These are phyloP conservation scores for Piper betle DNA, from an alignment of 164 flowering plant genomes.

Conservation along the genomic window DNA sequence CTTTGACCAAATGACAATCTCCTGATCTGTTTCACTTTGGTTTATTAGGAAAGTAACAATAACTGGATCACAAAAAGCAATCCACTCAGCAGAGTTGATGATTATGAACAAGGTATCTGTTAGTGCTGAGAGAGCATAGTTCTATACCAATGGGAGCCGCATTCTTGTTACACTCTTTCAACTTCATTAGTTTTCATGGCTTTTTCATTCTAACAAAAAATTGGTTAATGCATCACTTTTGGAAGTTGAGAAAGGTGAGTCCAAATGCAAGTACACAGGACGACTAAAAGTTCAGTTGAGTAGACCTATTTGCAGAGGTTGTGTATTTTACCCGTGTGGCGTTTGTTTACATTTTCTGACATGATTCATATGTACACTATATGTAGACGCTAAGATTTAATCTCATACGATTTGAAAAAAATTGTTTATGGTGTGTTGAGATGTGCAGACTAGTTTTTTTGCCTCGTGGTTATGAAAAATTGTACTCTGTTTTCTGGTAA, in stretches of 20 bases:
- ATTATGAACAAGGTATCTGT: constrained; percentile 70
- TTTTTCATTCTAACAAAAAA: neutral
- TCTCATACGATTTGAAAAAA: too few species aligned
- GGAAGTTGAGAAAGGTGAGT: neutral
- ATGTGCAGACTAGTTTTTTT: too few species aligned
- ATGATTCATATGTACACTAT: neutral
- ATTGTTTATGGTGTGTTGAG: too few species aligned
- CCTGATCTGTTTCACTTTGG: neutral
- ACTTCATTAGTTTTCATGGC: neutral
- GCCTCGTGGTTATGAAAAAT: too few species aligned
- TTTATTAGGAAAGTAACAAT: constrained; percentile 88
- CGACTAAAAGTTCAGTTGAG: neutral
- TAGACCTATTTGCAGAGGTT: neutral
- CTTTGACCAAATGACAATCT: neutral
- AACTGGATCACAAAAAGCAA: constrained; percentile 81
- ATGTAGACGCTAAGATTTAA: neutral
- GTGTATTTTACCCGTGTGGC: neutral
- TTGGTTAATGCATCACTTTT: neutral
- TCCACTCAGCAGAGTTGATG: constrained; percentile 72
- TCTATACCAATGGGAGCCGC: neutral
- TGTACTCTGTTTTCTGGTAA: too few species aligned
- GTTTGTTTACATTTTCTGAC: neutral
- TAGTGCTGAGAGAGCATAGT: constrained; percentile 45
- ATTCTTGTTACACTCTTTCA: neutral
- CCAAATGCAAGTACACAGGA: neutral